phyloP scores from a whole-genome alignment of 768 basidiomycete species.

The Ramaria sp. region DNA sequence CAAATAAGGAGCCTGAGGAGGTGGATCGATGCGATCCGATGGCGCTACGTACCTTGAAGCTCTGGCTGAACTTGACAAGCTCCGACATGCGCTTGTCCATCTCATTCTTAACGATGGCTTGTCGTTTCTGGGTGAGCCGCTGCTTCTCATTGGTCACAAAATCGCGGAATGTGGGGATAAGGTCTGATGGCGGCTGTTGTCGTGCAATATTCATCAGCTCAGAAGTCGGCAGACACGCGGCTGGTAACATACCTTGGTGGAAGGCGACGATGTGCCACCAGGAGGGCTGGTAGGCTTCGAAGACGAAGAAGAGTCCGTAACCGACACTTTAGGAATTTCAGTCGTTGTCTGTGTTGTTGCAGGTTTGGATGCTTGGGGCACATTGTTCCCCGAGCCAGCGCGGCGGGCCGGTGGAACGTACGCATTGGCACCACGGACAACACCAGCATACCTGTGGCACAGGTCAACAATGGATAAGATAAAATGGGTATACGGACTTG shows the following conservation, averaged over 20 bases:
- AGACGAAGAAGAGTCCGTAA: constrained; percentile 32
- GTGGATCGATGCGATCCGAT: constrained; percentile 18
- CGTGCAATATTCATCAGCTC: neutral
- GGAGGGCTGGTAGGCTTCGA: constrained; percentile 23
- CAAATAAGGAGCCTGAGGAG: neutral
- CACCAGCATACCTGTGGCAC: constrained; percentile 73
- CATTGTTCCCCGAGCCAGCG: constrained; percentile 21
- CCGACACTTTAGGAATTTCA: constrained; percentile 62
- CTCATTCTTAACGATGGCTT: constrained; percentile 80
- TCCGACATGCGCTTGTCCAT: constrained; percentile 94
- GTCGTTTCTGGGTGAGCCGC: constrained; percentile 81
- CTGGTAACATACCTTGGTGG: constrained; percentile 36
- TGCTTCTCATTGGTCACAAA: constrained; percentile 92
- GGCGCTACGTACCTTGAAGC: constrained; percentile 75
- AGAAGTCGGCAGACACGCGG: neutral
- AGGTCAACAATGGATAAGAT: neutral
- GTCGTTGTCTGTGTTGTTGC: constrained; percentile 21
- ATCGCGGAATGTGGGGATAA: constrained; percentile 78
- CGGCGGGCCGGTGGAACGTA: constrained; percentile 70
- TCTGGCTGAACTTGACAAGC: constrained; percentile 83
- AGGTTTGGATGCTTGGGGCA: constrained; percentile 9
- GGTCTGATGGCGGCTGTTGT: constrained; percentile 54
- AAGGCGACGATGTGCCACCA: constrained; percentile 56
- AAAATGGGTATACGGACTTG: constrained; percentile 46
- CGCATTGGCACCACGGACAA: constrained; percentile 77